Percentiles rank a stretch among this genome's conserved stretches.
phyloP scores from a whole-genome alignment of 345 rosid genomes.

The Acer saccharum region DNA sequence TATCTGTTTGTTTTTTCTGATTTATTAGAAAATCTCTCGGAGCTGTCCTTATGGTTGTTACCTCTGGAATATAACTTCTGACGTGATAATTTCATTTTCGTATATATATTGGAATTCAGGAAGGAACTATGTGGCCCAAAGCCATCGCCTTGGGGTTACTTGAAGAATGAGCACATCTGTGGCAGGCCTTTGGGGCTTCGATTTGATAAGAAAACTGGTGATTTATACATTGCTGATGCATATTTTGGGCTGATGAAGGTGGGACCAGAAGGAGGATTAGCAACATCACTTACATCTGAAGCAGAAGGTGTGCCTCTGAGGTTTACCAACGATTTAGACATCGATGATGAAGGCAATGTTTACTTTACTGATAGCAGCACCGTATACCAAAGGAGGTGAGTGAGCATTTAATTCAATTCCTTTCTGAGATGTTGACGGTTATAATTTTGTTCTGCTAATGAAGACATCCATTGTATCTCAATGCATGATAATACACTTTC shows the following conservation, averaged over 20 bases:
- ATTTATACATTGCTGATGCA: conserved; percentile 90
- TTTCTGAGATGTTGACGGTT: conserved; percentile 1
- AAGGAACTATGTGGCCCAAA: conserved; percentile 74
- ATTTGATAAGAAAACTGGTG: conserved; percentile 76
- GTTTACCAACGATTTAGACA: conserved; percentile 90
- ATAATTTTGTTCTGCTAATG: neutral
- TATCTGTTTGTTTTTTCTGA: neutral
- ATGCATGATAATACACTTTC: neutral
- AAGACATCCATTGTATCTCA: neutral
- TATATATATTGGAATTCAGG: conserved; percentile 40
- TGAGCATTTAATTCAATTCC: neutral
- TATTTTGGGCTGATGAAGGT: conserved; percentile 91
- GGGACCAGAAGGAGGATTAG: conserved; percentile 90
- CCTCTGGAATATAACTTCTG: neutral
- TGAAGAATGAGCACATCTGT: conserved; percentile 87
- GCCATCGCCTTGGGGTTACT: conserved; percentile 59
- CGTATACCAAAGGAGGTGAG: conserved; percentile 70
- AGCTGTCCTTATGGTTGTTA: neutral
- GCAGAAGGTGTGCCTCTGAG: conserved; percentile 79
- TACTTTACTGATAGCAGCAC: conserved; percentile 94
- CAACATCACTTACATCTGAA: conserved; percentile 65
- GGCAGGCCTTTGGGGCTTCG: conserved; percentile 96
- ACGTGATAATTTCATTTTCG: neutral
- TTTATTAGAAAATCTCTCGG: neutral
- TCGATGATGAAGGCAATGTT: conserved; percentile 80